Evolutionary conservation across 345 rosid species (phyloP), one percentile per base, ranked within the genome.

Genomic region (Rhizophora apiculata): DNA sequence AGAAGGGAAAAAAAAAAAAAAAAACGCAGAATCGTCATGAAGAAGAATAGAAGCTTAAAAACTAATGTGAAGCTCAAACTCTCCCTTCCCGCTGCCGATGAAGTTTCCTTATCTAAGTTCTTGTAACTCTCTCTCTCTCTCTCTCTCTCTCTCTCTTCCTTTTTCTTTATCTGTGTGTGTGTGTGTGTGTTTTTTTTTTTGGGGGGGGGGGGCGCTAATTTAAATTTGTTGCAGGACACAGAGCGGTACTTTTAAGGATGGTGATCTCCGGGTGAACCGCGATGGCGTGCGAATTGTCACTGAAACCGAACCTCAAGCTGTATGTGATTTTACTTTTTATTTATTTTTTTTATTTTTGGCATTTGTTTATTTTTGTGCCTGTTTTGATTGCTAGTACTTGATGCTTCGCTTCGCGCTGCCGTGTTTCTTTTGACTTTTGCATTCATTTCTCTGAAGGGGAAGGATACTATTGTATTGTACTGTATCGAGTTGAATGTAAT

Each of bases 221-320:
- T 34, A 34, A 13, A 43, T 13, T 63, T 56, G 27, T 34, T 6
- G 52, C 78, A 95, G 97, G 65, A 88, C 99, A 8, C 84, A 79
- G 60, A 95, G 96, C 70, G 99, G 99, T 20, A 92, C 97, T 39
- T 92, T 95, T 60, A 82, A 81, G 82, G 96, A 86, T 31, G 99
- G 97, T 66, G 99, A 95, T 85, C 96, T 95, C 39, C 93, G 87
- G 39, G 99, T 92, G 65, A 95, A 95, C 75, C 84, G 81, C 32
- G 93, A 95, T 31, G 99, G 97, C 34, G 93, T 95, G 72, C 91
- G 97, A 63, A 76, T 92, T 60, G 90, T 92, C 55, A 72, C 90
- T 66, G 80, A 82, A 62, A 79, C 53, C 20, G 84, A 82, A 65
- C 52, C 79, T 51, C 88, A 89, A 83, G 89, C 82, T 69, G 99